Evolutionary conservation across 192 early-diverging fungal genomes (phyloP).

Genomic region (Backusella parvicylindrica): DNA sequence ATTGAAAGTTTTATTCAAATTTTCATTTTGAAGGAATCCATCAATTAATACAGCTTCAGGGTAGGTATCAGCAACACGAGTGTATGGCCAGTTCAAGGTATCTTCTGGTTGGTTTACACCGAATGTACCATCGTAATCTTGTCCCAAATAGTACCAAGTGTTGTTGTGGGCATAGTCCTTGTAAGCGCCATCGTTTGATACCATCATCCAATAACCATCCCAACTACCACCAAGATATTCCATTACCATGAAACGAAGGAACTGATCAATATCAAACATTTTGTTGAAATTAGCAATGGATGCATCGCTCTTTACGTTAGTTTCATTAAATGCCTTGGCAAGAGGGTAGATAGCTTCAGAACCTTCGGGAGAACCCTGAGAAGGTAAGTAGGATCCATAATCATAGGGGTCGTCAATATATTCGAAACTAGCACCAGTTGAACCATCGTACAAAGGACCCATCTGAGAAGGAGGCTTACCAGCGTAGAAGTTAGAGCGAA

Average conservation of each 20-base stretch:
- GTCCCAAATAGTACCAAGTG: conserved; percentile 40
- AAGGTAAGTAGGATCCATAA: conserved; percentile 22
- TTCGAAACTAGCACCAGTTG: conserved; percentile 41
- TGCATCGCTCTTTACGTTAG: conserved; percentile 32
- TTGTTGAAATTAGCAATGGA: conserved; percentile 26
- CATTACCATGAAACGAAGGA: conserved; percentile 46
- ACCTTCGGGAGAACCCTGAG: conserved; percentile 15
- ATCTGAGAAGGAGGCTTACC: conserved; percentile 28
- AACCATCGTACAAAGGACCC: conserved; percentile 46
- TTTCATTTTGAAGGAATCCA: conserved; percentile 38
- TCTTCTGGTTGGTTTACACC: conserved; percentile 35
- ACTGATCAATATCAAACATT: conserved; percentile 36
- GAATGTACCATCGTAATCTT: conserved; percentile 49
- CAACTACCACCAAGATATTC: conserved; percentile 45
- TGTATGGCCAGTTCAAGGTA: conserved; percentile 32
- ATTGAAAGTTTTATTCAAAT: conserved; percentile 34
- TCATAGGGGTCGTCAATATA: conserved; percentile 15
- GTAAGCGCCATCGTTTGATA: conserved; percentile 44
- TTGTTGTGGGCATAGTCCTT: conserved; percentile 30
- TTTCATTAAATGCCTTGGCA: conserved; percentile 19
- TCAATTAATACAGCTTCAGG: conserved; percentile 41
- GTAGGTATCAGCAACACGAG: conserved; percentile 22
- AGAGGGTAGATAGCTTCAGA: conserved; percentile 20
- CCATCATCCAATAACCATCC: conserved; percentile 46
- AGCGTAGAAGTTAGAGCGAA: conserved; percentile 35